Evolutionary conservation across 805 yeast species (phyloP).

Genomic region (Monosporozyma aerobia): DNA sequence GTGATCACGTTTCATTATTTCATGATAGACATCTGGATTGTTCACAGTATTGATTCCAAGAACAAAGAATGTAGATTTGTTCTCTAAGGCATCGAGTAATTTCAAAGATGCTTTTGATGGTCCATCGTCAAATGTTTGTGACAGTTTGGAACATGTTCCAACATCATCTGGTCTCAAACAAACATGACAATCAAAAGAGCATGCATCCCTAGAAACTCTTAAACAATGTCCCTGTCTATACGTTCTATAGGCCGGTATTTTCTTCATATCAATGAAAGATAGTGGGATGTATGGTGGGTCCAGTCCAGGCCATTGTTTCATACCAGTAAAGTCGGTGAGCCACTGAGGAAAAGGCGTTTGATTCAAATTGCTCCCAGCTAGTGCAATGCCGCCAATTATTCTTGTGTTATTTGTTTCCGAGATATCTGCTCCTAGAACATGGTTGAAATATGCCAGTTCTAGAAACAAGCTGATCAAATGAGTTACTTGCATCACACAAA

Average conservation of each 20-base stretch:
- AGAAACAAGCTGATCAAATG: not conserved
- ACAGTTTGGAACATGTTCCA: constrained; percentile 58
- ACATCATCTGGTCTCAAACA: constrained; percentile 74
- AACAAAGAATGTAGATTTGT: constrained; percentile 71
- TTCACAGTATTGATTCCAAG: constrained; percentile 73
- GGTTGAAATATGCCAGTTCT: not conserved
- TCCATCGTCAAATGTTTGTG: constrained; percentile 94
- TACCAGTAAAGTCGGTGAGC: constrained; percentile 67
- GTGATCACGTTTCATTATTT: constrained; percentile 56
- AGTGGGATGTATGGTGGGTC: constrained; percentile 85
- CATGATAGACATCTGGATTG: constrained; percentile 62
- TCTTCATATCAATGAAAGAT: constrained; percentile 51
- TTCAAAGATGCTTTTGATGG: constrained; percentile 67
- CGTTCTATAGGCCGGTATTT: constrained; percentile 40
- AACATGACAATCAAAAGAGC: constrained; percentile 81
- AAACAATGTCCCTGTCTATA: constrained; percentile 57
- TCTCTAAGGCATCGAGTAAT: constrained; percentile 44
- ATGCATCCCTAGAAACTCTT: constrained; percentile 38
- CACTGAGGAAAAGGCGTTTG: constrained; percentile 64
- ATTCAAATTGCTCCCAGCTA: constrained; percentile 4
- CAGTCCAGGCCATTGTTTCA: constrained; percentile 72
- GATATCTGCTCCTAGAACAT: not conserved
- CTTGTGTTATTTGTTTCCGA: not conserved
- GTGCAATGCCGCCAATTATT: constrained; percentile 6
- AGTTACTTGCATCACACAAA: not conserved